Evolutionary conservation across 257 asterid species (phyloP), one percentile per base, ranked within the genome.

Genomic region (Nicotiana undulata): DNA sequence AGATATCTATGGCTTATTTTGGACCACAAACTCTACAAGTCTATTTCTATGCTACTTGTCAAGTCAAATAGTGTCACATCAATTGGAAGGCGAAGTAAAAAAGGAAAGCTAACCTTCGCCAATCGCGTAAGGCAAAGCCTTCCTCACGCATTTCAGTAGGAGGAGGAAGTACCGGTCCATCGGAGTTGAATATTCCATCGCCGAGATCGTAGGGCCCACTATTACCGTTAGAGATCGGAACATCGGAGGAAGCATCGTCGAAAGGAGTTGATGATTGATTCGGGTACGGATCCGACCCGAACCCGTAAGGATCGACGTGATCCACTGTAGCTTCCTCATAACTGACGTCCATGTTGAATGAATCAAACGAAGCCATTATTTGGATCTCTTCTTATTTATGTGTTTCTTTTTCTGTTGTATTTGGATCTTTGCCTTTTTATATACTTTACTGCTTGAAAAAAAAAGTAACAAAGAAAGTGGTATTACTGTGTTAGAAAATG

Each of bases 221-320:
- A n/a, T 56, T 18, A 13, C 55, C 80, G 44, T 76, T 37, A 0
- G 67, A 40, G 51, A 76, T 60, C 53, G 80, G 80, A 31, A 37
- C 10, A 3, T 29, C 46, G 0, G 65, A 76, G n/a, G 46, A 40
- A 11, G 46, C 0, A 7, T 29, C 24, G 18, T 1, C 52, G 28
- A 76, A 76, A 52, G 80, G 31, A 67, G 53, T 67, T 37, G 76
- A 34, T 40, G 76, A 34, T 40, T 68, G 76, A 13, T 4, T 12
- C 52, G 56, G 56, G 76, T 68, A 49, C 9, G 56, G 51, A 68
- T 68, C 68, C 80, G 80, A 76, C 68, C 22, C 80, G 68, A 76
- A 56, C 18, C 68, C 80, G 65, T 76, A 76, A 15, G 68, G 55
- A 56, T 56, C 40, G 58, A 34, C 32, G 32, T 55, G 51, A 56